Conservation (phyloP, 1,284 basidiomycete genomes). For the Cryptococcus depauperatus region DNA sequence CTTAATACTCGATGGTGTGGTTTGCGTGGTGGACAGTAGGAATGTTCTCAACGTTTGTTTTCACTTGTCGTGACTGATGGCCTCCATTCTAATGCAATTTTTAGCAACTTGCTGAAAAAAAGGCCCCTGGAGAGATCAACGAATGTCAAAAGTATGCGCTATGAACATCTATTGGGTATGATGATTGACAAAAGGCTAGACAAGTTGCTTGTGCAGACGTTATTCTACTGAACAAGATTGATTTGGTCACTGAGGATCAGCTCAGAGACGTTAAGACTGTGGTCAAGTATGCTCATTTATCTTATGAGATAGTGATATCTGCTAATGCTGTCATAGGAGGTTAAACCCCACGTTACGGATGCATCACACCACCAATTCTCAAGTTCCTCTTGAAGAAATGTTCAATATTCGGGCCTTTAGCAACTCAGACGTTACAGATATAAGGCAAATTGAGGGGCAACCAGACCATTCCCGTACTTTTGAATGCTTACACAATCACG, state of each 20-base stretch:
- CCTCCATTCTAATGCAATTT: constrained; percentile 3
- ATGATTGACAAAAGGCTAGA: constrained; percentile 46
- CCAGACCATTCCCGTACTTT: constrained; percentile 35
- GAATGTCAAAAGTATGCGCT: constrained; percentile 61
- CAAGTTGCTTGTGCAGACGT: constrained; percentile 86
- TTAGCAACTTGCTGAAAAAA: constrained; percentile 76
- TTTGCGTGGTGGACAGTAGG: constrained; percentile 81
- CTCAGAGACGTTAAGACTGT: constrained; percentile 49
- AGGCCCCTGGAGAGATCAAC: constrained; percentile 57
- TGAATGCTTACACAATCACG: constrained; percentile 15
- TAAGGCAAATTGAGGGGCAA: constrained; percentile 1
- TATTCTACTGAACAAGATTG: constrained; percentile 79
- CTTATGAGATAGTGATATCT: not conserved
- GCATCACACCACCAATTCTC: constrained; percentile 58
- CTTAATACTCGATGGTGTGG: constrained; percentile 73
- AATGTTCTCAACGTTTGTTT: constrained; percentile 64
- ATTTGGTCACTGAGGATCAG: constrained; percentile 53
- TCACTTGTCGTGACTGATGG: not conserved
- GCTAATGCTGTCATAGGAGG: constrained; percentile 39
- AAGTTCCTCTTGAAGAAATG: constrained; percentile 61
- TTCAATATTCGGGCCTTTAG: constrained; percentile 72
- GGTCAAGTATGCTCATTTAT: not conserved
- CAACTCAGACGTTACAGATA: constrained; percentile 13
- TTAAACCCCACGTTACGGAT: constrained; percentile 72
- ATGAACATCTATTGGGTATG: not conserved